Percentiles rank a stretch among this genome's conserved stretches.
phyloP scores from a whole-genome alignment of 306 rosid genomes.

The peach (Prunus persica) region DNA sequence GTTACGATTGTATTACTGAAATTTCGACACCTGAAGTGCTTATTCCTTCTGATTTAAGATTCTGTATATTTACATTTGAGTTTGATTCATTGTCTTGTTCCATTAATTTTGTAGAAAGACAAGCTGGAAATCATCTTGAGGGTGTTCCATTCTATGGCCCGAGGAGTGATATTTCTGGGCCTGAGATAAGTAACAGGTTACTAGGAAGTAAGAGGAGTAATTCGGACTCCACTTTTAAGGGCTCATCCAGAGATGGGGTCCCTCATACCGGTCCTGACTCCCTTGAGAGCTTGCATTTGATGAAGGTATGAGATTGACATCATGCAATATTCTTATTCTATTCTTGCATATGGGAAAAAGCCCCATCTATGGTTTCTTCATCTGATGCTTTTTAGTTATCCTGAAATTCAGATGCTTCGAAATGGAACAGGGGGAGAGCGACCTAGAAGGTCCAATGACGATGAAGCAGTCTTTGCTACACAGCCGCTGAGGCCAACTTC shows the following conservation, averaged over 20 bases:
- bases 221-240: conserved; percentile 75
- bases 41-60: conserved; percentile 9
- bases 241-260: conserved; percentile 65
- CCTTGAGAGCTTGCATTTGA: conserved; percentile 64
- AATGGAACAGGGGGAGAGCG: conserved; percentile 71
- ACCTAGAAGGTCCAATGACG: conserved; percentile 69
- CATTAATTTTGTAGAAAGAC: conserved; percentile 56
- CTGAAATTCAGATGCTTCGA: conserved; percentile 51
- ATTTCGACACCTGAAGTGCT: conserved; percentile 10
- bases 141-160: conserved; percentile 89
- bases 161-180: conserved; percentile 71
- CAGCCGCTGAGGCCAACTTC: conserved; percentile 68
- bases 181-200: conserved; percentile 60
- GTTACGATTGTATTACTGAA: conserved; percentile 10
- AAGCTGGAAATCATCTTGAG: conserved; percentile 71
- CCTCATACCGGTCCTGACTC: conserved; percentile 63
- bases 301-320: conserved; percentile 55
- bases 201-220: conserved; percentile 80
- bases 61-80: conserved; percentile 1
- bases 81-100: conserved; percentile 33
- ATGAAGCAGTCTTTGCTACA: conserved; percentile 53
- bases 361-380: neutral
- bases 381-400: conserved; percentile 21
- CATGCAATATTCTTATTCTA: conserved; percentile 1
- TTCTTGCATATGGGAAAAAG: conserved; percentile 6